phyloP scores from a whole-genome alignment of 805 yeast genomes.

The Komagataella kurtzmanii region DNA sequence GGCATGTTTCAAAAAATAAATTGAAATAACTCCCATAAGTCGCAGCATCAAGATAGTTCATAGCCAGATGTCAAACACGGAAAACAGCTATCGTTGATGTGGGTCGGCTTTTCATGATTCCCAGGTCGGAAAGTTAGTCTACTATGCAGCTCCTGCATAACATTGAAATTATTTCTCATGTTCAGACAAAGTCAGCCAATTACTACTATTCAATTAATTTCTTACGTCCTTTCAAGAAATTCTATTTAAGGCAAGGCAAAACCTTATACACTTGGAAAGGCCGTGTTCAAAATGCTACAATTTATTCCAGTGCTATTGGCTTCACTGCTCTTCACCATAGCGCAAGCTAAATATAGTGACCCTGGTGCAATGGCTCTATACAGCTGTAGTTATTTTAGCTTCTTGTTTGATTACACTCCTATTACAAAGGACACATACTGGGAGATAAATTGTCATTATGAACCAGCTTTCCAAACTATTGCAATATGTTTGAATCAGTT shows the following conservation, averaged over 20 bases:
- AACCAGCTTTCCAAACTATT: background rate
- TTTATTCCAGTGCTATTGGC: background rate
- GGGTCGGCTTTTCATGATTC: background rate
- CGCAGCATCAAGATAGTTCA: background rate
- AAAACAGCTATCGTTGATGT: background rate
- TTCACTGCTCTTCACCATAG: background rate
- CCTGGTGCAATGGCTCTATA: background rate
- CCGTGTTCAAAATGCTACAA: background rate
- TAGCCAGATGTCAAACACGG: background rate
- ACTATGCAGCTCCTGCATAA: background rate
- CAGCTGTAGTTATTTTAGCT: background rate
- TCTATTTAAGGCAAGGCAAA: background rate
- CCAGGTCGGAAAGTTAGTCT: background rate
- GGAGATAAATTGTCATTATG: background rate
- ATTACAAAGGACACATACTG: background rate
- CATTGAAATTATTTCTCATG: background rate
- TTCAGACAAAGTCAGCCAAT: background rate
- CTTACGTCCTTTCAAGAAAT: background rate
- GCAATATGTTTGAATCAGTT: background rate
- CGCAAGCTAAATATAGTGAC: background rate
- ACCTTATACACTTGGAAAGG: background rate
- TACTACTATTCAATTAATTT: background rate
- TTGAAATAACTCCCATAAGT: background rate
- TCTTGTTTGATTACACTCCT: background rate
- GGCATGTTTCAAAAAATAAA: background rate